Evolutionary conservation across 163 green algal species (phyloP).

Genomic region (Prototheca wickerhamii): DNA sequence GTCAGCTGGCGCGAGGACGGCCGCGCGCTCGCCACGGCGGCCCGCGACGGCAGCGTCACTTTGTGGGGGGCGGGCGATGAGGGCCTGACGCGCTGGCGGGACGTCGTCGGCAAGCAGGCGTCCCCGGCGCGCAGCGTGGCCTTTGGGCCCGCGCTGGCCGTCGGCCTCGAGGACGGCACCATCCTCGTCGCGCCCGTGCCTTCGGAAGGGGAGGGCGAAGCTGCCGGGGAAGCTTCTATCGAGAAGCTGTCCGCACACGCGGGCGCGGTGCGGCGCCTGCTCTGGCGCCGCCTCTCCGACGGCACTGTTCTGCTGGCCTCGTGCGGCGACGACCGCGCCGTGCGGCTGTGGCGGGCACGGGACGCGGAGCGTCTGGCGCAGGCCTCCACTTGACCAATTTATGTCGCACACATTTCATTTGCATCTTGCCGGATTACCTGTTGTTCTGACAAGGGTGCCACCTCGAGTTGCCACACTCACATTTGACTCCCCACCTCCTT

Average conservation of each 20-base stretch:
- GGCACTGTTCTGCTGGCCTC: conserved; percentile 37
- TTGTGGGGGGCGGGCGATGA: conserved; percentile 43
- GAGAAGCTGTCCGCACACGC: conserved; percentile 19
- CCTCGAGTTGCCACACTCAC: no score
- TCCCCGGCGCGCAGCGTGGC: conserved; percentile 44
- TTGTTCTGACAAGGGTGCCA: no score
- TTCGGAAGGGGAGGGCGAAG: background rate
- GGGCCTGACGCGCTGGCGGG: background rate
- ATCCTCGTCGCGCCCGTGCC: conserved; percentile 45
- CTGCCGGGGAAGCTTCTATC: background rate
- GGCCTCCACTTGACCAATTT: no score
- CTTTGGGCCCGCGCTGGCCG: conserved; percentile 48
- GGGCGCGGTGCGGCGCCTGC: conserved; percentile 31
- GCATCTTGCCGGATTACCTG: no score
- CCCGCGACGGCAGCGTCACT: conserved; percentile 69
- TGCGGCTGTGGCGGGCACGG: conserved; percentile 34
- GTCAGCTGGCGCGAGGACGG: conserved; percentile 57
- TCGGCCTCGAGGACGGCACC: conserved; percentile 53
- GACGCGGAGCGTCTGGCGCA: no score
- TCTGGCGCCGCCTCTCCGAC: conserved; percentile 10
- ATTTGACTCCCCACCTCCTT: no score
- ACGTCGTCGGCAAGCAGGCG: conserved; percentile 17
- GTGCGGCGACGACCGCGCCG: conserved; percentile 48
- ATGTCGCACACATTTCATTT: no score
- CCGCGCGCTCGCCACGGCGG: conserved; percentile 55